Percentiles rank a stretch among this genome's conserved stretches.
Evolutionary conservation across 2,329 filamentous ascomycete species (phyloP).

Genomic region (Leptodontidium sp.): DNA sequence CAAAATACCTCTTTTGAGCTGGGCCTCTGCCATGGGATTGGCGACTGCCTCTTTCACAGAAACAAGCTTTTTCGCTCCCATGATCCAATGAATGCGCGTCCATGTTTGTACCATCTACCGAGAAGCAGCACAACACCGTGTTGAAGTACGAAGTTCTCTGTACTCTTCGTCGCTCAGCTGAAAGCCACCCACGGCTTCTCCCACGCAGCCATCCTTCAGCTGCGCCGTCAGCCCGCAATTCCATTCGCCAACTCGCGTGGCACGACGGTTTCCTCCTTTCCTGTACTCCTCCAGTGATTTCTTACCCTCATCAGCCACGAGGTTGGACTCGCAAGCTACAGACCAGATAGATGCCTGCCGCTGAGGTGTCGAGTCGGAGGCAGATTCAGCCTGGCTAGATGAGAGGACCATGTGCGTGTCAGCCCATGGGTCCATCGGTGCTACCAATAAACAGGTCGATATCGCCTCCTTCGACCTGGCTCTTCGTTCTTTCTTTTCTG

Average conservation of each 20-base stretch:
- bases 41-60: background rate
- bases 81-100: constrained; percentile 1
- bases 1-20: too few species aligned
- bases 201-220: constrained; percentile 15
- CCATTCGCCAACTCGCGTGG: constrained; percentile 5
- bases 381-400: constrained; percentile 16
- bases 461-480: background rate
- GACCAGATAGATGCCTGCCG: background rate
- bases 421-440: constrained; percentile 15
- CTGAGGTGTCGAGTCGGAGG: background rate
- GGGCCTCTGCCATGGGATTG: background rate
- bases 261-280: background rate
- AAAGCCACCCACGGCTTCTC: constrained; percentile 6
- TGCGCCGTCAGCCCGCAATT: background rate
- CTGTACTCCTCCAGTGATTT: constrained; percentile 6
- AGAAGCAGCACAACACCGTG: background rate
- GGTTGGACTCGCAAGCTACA: background rate
- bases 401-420: constrained; percentile 12
- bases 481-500: background rate
- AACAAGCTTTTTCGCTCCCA: constrained; percentile 11
- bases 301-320: background rate
- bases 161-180: constrained; percentile 8
- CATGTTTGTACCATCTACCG: constrained; percentile 5
- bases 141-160: background rate
- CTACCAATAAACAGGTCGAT: constrained; percentile 16